phyloP scores from a whole-genome alignment of 768 basidiomycete species.

The Termitomyces sp. region DNA sequence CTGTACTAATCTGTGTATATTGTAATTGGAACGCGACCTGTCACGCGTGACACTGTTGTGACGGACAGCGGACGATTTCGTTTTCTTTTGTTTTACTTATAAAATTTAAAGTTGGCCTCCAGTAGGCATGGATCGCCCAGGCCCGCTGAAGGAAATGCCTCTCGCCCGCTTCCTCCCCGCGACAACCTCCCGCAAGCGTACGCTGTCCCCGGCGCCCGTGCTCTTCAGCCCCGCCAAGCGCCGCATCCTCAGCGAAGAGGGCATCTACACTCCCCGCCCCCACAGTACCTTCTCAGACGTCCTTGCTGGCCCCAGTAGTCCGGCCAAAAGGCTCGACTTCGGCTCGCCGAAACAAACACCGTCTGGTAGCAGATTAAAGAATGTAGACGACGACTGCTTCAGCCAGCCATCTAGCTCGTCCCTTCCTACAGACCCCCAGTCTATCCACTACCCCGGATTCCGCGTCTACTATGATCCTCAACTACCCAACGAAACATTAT shows the following conservation, averaged over 20 bases:
- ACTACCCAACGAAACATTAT: constrained; percentile 3
- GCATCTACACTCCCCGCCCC: constrained; percentile 32
- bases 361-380: constrained; percentile 14
- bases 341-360: constrained; percentile 27
- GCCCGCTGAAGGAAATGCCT: constrained; percentile 60
- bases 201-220: constrained; percentile 50
- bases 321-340: constrained; percentile 51
- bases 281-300: constrained; percentile 17
- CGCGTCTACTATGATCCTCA: constrained; percentile 48
- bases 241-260: constrained; percentile 55
- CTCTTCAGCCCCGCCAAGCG: constrained; percentile 64
- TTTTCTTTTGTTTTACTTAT: not conserved
- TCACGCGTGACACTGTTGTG: constrained; percentile 16
- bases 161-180: constrained; percentile 46
- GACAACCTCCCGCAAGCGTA: constrained; percentile 45
- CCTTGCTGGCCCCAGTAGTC: constrained; percentile 30
- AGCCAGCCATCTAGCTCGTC: constrained; percentile 16
- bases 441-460: constrained; percentile 67
- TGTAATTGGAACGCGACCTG: constrained; percentile 15
- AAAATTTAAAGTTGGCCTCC: constrained; percentile 4
- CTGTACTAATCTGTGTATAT: constrained; percentile 2
- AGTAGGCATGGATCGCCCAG: constrained; percentile 39
- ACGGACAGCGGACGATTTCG: not conserved
- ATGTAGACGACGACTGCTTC: constrained; percentile 13
- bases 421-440: constrained; percentile 37